Base-by-base conservation (phyloP, 352 stramenopile species). In the Detonula confervacea region DNA sequence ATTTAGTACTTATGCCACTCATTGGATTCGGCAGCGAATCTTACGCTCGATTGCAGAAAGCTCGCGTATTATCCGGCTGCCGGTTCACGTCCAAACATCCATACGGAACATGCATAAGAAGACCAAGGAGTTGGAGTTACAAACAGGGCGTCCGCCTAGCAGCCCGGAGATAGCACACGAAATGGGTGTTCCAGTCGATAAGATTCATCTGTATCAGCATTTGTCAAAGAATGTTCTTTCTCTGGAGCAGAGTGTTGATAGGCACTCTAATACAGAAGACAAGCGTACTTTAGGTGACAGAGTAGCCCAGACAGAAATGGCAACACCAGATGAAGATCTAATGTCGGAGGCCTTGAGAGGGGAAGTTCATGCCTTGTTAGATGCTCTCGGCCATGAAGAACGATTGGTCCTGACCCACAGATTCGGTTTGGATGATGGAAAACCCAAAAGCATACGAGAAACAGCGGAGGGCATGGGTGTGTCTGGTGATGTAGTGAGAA, bases 1-100 rank as follows among this genome's bases (percentile, higher is more conserved):
- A 39, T 94, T 94, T 70, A 86, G 72, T 20, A 94, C 89, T 0
- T 94, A 94, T 77, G 89, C 86, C 0, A 86, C 81, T 14, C 90
- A 85, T 56, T 94, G 89, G 89, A 84, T 94, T 25, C 54, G 80
- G 42, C 89, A 94, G 73, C 44, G 87, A 8, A 93, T 94, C 35
- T 16, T 90, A 1, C 77, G 82, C 20, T 80, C 77, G 1, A 92
- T 92, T 60, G 81, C 72, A 0, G 84, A 92, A 55, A 83, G 69
- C 16, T 86, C 76, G 11, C 57, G 89, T 25, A 85, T 85, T 0
- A 94, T 94, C 83, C 78, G 89, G 47, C 70, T 94, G 24, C 89
- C 89, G 39, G 83, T 78, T 30, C 86, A 93, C 76, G 77, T 93
- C 25, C 85, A 92, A 61, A 78, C 69, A 12, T 85, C 82, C 52